Conservation (phyloP, 1,284 basidiomycete genomes). For the Sanghuangporus sanghuang region DNA sequence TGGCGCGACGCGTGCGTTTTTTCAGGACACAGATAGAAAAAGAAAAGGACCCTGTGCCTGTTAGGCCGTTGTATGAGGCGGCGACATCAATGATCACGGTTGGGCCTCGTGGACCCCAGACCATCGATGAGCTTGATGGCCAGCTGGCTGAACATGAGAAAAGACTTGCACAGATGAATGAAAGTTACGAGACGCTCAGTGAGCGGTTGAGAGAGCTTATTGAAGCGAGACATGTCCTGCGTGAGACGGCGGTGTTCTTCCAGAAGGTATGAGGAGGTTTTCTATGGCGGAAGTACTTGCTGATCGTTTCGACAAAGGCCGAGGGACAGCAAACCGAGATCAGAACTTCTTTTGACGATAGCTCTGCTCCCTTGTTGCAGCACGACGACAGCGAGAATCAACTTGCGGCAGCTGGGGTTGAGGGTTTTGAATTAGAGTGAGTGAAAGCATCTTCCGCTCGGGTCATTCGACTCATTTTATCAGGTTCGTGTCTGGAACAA, state of each 20-base stretch:
- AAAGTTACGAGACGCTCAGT: slow-evolving; percentile 86
- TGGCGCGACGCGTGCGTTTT: slow-evolving; percentile 91
- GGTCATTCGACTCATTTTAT: slow-evolving; percentile 4
- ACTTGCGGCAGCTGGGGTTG: slow-evolving; percentile 40
- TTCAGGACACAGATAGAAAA: slow-evolving; percentile 85
- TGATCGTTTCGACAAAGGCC: slow-evolving; percentile 45
- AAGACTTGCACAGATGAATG: slow-evolving; percentile 89
- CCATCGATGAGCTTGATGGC: slow-evolving; percentile 89
- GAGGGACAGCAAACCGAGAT: slow-evolving; percentile 77
- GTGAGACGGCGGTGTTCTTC: slow-evolving; percentile 97
- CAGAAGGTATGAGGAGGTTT: slow-evolving; percentile 54
- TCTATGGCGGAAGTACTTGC: background rate
- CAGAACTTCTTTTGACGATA: slow-evolving; percentile 89
- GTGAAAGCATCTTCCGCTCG: slow-evolving; percentile 22
- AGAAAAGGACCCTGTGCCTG: slow-evolving; percentile 76
- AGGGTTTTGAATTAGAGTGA: slow-evolving; percentile 79
- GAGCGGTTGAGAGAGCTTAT: slow-evolving; percentile 85
- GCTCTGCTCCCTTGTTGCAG: slow-evolving; percentile 85
- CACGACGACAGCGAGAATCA: slow-evolving; percentile 83
- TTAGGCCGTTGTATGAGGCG: slow-evolving; percentile 79
- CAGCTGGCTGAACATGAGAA: slow-evolving; percentile 87
- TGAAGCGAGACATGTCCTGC: slow-evolving; percentile 90
- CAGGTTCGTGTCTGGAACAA: slow-evolving; percentile 94
- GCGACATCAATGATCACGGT: slow-evolving; percentile 73
- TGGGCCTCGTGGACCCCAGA: slow-evolving; percentile 87